A percentile compares a stretch with the other conserved stretches of the same genome.
Evolutionary conservation across 176 grass and related monocot species (phyloP).

Genomic region (Thinopyrum elongatum): DNA sequence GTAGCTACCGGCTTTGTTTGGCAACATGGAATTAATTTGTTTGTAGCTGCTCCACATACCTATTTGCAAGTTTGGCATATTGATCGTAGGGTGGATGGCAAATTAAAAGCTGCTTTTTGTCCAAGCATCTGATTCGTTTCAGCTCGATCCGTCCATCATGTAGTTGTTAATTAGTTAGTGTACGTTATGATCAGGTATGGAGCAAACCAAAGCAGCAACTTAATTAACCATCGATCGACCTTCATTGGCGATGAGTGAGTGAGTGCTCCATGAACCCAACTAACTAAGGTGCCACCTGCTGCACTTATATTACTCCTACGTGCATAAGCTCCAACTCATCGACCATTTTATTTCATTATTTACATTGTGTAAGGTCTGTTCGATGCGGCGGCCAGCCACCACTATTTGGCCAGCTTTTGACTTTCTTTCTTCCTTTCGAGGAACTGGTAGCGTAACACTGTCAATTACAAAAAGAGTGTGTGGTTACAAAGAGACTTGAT

Average conservation of each 20-base stretch:
- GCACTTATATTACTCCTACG: background rate
- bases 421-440: too few species aligned
- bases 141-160: background rate
- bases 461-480: too few species aligned
- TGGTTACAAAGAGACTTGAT: too few species aligned
- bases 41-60: background rate
- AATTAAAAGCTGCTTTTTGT: background rate
- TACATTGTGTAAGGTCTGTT: background rate
- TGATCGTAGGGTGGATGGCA: background rate
- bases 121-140: background rate
- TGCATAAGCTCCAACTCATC: background rate
- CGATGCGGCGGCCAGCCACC: background rate
- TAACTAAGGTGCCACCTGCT: slow-evolving; percentile 9
- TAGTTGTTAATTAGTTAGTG: background rate
- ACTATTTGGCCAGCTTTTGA: background rate
- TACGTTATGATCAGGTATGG: background rate
- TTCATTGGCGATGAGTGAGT: background rate
- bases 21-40: background rate
- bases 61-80: background rate
- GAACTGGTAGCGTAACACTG: too few species aligned
- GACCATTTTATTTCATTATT: too few species aligned
- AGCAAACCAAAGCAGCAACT: background rate
- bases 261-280: slow-evolving; percentile 5
- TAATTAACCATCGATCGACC: background rate
- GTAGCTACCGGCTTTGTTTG: background rate